Evolutionary conservation across 225 moss, liverwort and hornwort species (phyloP), one percentile per base, ranked within the genome.

Genomic region (Thuidium tamariscinum): DNA sequence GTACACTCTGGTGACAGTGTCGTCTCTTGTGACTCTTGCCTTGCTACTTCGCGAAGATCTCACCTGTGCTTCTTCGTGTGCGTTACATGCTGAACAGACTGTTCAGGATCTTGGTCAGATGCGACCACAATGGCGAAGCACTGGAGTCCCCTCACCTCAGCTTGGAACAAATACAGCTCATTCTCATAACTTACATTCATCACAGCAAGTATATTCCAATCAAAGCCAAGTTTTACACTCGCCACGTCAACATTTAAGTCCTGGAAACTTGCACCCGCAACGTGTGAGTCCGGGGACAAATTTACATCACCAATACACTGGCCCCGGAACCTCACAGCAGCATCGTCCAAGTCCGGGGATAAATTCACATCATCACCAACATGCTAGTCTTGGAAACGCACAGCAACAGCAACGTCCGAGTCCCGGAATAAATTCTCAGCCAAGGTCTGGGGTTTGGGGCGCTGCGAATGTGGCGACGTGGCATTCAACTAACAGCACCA

Each of bases 91-190:
- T 77, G 66, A 60, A n/a, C 86, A 83, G 86, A 90, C 81, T 81
- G 80, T 77, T 82, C 88, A 78, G 86, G 86, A 88, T 73, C 65
- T 79, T 68, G 89, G 67, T 73, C 88, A 90, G 88, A 82, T 68
- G 67, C 89, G 90, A 90, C 85, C 87, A 29, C 90, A 90, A 56
- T 89, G 93, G 93, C 85, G 79, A 67, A 86, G 82, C 51, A 88
- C 88, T 69, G 89, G 49, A 80, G 72, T 87, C 27, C 46, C 82
- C 51, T 70, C 78, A 4, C 88, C 81, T 63, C 86, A 88, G 42
- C 73, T 54, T 71, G 84, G 84, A 70, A 48, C 83, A 71, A 92
- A 59, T 52, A 30, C 74, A 57, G 86, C 74, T 76, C 88, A 74
- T 51, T 19, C 89, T 74, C 90, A 59, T 36, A 83, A 59, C 65